Evolutionary conservation across 2,329 filamentous ascomycete genomes (phyloP), one percentile per base, ranked within the genome.

Genomic region (Microthyrium microscopicum): DNA sequence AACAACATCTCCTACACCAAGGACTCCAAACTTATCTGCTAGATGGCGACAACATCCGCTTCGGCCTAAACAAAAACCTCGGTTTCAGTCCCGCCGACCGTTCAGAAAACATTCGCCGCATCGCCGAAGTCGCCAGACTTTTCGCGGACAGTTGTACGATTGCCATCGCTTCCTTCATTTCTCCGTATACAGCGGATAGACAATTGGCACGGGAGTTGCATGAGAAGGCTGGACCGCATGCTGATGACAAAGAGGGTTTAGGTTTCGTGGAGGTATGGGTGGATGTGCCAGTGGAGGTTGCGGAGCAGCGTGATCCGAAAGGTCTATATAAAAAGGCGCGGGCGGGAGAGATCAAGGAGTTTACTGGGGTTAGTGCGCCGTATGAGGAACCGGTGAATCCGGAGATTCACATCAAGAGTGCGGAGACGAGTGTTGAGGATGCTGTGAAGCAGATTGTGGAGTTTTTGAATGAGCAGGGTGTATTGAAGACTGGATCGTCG

Each of bases 21-120:
- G 78, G 77, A 27, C 64, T 89, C 33, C 64, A 77, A 36, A 80
- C 85, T 39, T 98, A 98, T 70, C 76, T 89, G 34, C 76, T 98
- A 20, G 89, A 98, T 59, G 89, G 87, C 50, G 89, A 98, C 70
- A 98, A 98, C 60, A 78, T 98, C 44, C 87, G 89, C 40, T 94
- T 95, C 62, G 89, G 89, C 12, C 69, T 98, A 45, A 98, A 95
- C 73, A 92, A 91, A 61, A 87, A 95, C 62, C 70, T 98, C 8
- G 87, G 87, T 12, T 98, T 95, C 66, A 79, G 73, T 42, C 87
- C 93, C 53, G 73, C 74, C 52, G 85, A 94, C 64, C 75, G 89
- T 46, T 91, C 87, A 54, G 89, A 98, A 68, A 98, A 98, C 64
- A 98, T 98, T 53, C 75, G 89, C 40, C 76, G 89, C 42, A 94